phyloP scores from a whole-genome alignment of 345 rosid species.

The Populus alba region DNA sequence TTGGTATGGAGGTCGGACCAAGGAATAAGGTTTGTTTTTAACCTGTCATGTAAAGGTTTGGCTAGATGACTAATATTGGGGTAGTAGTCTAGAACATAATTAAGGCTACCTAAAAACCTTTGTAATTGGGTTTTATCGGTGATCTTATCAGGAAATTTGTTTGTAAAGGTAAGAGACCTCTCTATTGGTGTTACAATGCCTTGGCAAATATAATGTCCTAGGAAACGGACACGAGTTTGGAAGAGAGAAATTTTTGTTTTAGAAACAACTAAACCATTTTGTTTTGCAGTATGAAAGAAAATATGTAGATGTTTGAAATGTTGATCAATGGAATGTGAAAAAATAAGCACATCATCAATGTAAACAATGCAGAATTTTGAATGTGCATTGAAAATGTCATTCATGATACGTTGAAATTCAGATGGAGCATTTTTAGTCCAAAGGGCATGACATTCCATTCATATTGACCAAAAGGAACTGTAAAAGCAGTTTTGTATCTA shows the following conservation, averaged over 20 bases:
- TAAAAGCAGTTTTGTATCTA: not conserved
- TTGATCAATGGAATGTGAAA: no score
- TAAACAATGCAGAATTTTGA: no score
- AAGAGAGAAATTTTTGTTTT: no score
- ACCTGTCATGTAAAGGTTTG: not conserved
- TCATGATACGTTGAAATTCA: no score
- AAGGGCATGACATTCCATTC: no score
- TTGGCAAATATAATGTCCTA: not conserved
- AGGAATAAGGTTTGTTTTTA: fast-evolving
- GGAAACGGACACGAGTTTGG: not conserved
- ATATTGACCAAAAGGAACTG: no score
- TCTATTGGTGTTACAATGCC: not conserved
- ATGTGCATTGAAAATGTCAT: no score
- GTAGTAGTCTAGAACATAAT: not conserved
- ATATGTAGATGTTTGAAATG: no score
- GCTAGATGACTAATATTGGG: not conserved
- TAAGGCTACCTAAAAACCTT: no score
- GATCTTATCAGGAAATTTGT: not conserved
- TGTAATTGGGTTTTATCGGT: no score
- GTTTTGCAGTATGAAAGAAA: not conserved
- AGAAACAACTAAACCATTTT: not conserved
- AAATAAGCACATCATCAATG: no score
- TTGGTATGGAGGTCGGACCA: not conserved
- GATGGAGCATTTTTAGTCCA: no score
- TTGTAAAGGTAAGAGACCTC: not conserved